phyloP scores from a whole-genome alignment of 2,329 filamentous ascomycete species.

The Aspergillus eucalypticola region DNA sequence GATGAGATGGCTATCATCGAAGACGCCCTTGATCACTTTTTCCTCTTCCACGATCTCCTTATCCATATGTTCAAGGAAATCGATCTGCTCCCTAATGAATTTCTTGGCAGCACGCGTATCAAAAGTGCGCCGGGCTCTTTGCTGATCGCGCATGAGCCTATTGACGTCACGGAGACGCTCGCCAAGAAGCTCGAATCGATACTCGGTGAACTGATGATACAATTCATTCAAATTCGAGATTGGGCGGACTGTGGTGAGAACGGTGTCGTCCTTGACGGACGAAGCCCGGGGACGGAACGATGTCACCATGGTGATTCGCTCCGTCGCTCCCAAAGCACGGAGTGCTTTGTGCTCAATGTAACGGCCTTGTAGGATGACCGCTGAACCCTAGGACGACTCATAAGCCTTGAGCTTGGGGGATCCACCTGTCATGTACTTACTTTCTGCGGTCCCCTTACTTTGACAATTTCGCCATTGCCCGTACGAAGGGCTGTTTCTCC shows the following conservation, averaged over 20 bases:
- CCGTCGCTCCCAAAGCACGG: constrained; percentile 57
- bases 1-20: constrained; percentile 38
- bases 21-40: constrained; percentile 38
- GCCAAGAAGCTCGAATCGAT: constrained; percentile 64
- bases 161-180: constrained; percentile 49
- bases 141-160: constrained; percentile 31
- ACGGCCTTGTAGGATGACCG: constrained; percentile 66
- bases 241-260: constrained; percentile 60
- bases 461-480: constrained; percentile 55
- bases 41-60: constrained; percentile 44
- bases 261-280: constrained; percentile 59
- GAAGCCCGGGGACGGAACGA: constrained; percentile 63
- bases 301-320: constrained; percentile 67
- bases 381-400: constrained; percentile 53
- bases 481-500: constrained; percentile 56
- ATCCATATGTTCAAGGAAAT: constrained; percentile 38
- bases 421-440: constrained; percentile 40
- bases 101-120: constrained; percentile 13
- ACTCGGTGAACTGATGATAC: constrained; percentile 63
- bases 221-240: constrained; percentile 60
- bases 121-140: constrained; percentile 34
- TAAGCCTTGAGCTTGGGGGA: background rate
- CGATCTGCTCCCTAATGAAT: constrained; percentile 15
- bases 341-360: constrained; percentile 68
- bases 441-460: constrained; percentile 62